phyloP scores from a whole-genome alignment of 73 alveolate genomes.

The Stentor coeruleus region DNA sequence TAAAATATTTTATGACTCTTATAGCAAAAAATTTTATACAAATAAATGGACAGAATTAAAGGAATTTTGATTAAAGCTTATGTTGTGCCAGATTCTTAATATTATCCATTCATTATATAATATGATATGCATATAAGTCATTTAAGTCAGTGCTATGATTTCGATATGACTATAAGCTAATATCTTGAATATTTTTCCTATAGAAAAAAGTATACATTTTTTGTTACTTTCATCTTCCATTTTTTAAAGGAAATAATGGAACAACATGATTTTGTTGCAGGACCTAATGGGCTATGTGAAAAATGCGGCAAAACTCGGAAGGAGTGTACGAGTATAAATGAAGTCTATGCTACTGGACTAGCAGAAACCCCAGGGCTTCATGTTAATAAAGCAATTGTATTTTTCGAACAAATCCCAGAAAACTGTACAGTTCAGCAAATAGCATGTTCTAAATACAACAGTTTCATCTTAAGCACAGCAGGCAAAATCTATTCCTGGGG shows the following conservation, averaged over 20 bases:
- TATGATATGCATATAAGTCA: no score
- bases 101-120: no score
- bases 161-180: no score
- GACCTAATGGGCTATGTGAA: slow-evolving; percentile 20
- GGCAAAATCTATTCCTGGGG: slow-evolving; percentile 29
- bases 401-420: slow-evolving; percentile 26
- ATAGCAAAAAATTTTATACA: no score
- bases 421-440: slow-evolving; percentile 14
- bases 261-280: slow-evolving; percentile 8
- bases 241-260: slow-evolving; percentile 21
- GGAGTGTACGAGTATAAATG: neutral
- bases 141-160: no score
- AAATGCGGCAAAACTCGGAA: slow-evolving; percentile 8
- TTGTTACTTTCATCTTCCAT: no score
- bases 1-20: no score
- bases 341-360: slow-evolving; percentile 7
- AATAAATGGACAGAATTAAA: no score
- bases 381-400: slow-evolving; percentile 5
- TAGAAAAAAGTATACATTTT: no score
- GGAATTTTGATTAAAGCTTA: no score
- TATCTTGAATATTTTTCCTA: no score
- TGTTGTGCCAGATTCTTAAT: no score
- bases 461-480: neutral
- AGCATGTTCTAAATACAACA: slow-evolving; percentile 12
- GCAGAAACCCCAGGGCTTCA: slow-evolving; percentile 10